These are phyloP conservation scores for Populus alba DNA, from an alignment of 345 rosid genomes.

Conservation along the genomic window DNA sequence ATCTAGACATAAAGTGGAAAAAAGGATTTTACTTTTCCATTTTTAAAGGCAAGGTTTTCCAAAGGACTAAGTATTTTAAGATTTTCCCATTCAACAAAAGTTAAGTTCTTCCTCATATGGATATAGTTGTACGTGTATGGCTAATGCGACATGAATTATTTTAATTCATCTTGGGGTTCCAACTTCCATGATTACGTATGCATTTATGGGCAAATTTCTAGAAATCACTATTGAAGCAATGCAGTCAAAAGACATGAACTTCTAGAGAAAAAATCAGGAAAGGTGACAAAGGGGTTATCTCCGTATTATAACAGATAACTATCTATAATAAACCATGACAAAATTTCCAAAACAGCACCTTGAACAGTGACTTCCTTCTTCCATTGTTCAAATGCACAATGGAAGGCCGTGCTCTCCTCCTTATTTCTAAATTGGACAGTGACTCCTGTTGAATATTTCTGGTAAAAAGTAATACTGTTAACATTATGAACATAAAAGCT, in stretches of 20 bases:
- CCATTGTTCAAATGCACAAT: slow-evolving; percentile 79
- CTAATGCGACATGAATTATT: neutral
- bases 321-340: slow-evolving; percentile 18
- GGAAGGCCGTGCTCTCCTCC: slow-evolving; percentile 76
- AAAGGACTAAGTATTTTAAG: neutral
- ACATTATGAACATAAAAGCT: slow-evolving; percentile 15
- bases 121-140: neutral
- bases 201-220: neutral
- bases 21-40: neutral
- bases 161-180: neutral
- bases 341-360: slow-evolving; percentile 52
- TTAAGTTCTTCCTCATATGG: neutral
- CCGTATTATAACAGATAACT: neutral
- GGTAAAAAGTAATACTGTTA: slow-evolving; percentile 39
- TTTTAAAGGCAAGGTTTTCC: neutral
- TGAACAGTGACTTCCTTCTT: slow-evolving; percentile 49
- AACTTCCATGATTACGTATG: neutral
- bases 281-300: neutral
- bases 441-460: slow-evolving; percentile 70
- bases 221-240: neutral
- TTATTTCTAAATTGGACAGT: slow-evolving; percentile 62
- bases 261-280: neutral
- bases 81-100: neutral
- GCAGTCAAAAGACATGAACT: neutral
- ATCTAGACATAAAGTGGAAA: neutral